Base-by-base conservation (phyloP, 495 filamentous ascomycete species). In the Penicillium turbatum region DNA sequence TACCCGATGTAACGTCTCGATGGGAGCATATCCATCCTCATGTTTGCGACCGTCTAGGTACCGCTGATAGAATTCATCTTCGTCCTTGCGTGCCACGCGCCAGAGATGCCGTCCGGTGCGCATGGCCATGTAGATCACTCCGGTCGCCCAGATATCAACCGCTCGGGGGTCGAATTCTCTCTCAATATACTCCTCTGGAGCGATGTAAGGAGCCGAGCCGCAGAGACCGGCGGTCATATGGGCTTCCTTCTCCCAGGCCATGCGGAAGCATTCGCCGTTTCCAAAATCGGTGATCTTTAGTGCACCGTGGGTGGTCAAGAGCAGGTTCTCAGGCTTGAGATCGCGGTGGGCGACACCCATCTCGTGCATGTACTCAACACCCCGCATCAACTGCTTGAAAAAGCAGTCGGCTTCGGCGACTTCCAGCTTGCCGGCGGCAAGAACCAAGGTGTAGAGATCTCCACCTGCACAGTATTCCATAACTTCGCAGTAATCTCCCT, bases 81-180 rank as follows among this genome's bases (percentile, higher is more conserved):
- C 92, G 37, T 93, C 92, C 67, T 88, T 92, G 70, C 89, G 89
- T 6, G 93, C 93, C 11, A 96, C 80, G n/a, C 90, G 83, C 93
- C 93, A 99, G 5, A 97, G 75, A 72, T 99, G 95, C 30, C 93
- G 77, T 37, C 93, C 93, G 13, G 93, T 99, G 45, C 93, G 81
- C 93, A 98, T 99, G 6, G 93, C 93, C 95, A 99, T 97, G 74
- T 99, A 99, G 50, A 99, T 97, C 30, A 99, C 93, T 61, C 93
- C 93, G 45, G 88, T 92, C 15, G 93, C 95, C 93, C 93, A 99
- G 40, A 97, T 85, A 65, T 99, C 93, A 40, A 99, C 95, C 1
- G 93, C 92, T 44, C 93, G 80, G 12, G 93, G 95, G 67, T 99
- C 93, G 53, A 99, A 99, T 68, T 99, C 93, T 60, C 82, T 86